Base-by-base conservation (phyloP, 1,139 yeast species). In the Nakaseomyces delphensis region DNA sequence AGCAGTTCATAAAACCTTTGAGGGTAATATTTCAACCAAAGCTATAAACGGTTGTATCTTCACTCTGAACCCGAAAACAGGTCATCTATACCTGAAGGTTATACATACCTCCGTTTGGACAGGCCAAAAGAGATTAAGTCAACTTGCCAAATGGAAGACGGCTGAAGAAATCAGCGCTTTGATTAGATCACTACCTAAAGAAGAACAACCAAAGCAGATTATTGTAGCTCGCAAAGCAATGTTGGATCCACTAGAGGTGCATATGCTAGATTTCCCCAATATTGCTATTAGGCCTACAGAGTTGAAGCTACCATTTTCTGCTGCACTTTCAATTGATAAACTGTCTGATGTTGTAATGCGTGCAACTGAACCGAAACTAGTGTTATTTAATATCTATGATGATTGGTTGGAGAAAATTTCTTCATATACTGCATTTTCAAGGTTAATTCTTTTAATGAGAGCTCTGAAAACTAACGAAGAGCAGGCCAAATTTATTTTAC, bases 81-180 rank as follows among this genome's bases (percentile, higher is more conserved):
- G 97, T 25, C 96, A 89, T 59, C 65, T 91, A 36, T 87, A 83
- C 59, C 69, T 91, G 64, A 87, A 86, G 57, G 76, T 91, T 42
- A 86, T 93, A 47, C 98, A 91, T 57, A 86, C 95, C 0, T 83
- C 95, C 6, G 95, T 87, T 1, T 93, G 96, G 95, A 82, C 96
- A 2, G 99, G 99, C 13, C 97, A 93, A 62, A 89, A 87, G 57
- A 82, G 97, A 55, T 70, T 91, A 51, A 85, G 95, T 23, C 97
- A 91, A 60, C 68, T 93, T 48, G 93, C 97, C 0, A 91, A 91
- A 60, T 93, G 98, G 98, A 91, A 91, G 61, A 82, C 97, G 1
- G 98, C 98, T 0, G 99, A 93, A 64, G 98, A 91, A 65, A 95
- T 87, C 20, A 91, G 96, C 9, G 95, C 96, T 0, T 68, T 91